A percentile compares a stretch with the other conserved stretches of the same genome.
These are phyloP conservation scores for Butyriboletus loyo DNA, from an alignment of 768 basidiomycete species.

Conservation along the genomic window DNA sequence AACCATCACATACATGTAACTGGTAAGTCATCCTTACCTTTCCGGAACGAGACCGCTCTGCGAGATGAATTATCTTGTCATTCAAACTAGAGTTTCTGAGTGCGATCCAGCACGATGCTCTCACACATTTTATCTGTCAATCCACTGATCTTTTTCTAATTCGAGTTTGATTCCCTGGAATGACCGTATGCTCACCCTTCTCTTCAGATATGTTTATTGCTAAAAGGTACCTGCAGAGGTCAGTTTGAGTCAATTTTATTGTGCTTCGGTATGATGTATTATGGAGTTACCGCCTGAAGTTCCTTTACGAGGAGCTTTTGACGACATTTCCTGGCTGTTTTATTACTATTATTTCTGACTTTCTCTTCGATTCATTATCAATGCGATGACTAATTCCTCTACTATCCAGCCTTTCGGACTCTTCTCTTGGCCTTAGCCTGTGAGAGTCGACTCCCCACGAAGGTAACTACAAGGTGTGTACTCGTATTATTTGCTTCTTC, in stretches of 20 bases:
- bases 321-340: slow-evolving; percentile 82
- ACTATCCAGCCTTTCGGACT: background rate
- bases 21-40: slow-evolving; percentile 9
- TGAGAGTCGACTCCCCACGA: too few relatives aligned
- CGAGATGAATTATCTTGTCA: slow-evolving; percentile 54
- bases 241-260: background rate
- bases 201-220: slow-evolving; percentile 1
- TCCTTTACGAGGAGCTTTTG: slow-evolving; percentile 41
- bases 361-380: background rate
- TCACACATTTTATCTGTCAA: slow-evolving; percentile 51
- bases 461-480: slow-evolving; percentile 10
- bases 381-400: background rate
- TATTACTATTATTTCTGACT: slow-evolving; percentile 56
- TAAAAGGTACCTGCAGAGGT: background rate
- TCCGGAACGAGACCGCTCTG: slow-evolving; percentile 7
- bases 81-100: slow-evolving; percentile 97
- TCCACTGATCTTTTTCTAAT: slow-evolving; percentile 50
- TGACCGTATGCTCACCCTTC: background rate
- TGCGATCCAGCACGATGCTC: slow-evolving; percentile 64
- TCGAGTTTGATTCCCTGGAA: background rate
- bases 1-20: too few relatives aligned
- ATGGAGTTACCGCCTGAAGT: slow-evolving; percentile 89
- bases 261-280: slow-evolving; percentile 18
- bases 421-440: background rate
- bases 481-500: background rate